These are phyloP conservation scores for Aschersonia sp. DNA, from an alignment of 2,329 filamentous ascomycete genomes.

Conservation along the genomic window DNA sequence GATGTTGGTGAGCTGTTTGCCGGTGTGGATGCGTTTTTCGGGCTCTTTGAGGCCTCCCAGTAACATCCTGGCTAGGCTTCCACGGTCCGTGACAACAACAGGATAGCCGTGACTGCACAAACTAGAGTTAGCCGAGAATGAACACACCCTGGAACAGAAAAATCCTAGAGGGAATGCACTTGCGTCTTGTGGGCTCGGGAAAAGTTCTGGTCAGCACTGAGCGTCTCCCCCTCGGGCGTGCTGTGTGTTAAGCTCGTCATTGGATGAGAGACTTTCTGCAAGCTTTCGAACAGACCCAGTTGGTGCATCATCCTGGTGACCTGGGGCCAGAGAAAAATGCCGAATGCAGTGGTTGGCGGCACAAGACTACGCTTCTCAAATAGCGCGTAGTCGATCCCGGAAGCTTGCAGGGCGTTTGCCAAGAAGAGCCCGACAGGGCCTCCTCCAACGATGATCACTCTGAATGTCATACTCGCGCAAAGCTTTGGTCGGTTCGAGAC, in stretches of 20 bases:
- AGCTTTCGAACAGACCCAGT: not conserved
- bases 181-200: not conserved
- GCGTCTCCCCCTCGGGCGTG: not conserved
- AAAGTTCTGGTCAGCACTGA: not conserved
- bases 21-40: not conserved
- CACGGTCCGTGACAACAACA: not conserved
- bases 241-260: not conserved
- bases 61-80: not conserved
- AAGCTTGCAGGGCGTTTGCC: not conserved
- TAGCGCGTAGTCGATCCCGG: not conserved
- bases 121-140: no score
- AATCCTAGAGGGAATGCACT: not conserved
- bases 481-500: no score
- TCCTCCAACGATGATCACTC: not conserved
- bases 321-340: not conserved
- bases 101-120: not conserved
- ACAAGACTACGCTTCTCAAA: not conserved
- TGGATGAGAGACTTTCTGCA: not conserved
- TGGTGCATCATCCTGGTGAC: not conserved
- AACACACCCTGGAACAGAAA: not conserved
- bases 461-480: not conserved
- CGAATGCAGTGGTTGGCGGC: not conserved
- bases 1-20: not conserved
- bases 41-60: not conserved
- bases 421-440: not conserved